Evolutionary conservation across 2,329 filamentous ascomycete species (phyloP).

Genomic region (Ramularia collo-cygni): DNA sequence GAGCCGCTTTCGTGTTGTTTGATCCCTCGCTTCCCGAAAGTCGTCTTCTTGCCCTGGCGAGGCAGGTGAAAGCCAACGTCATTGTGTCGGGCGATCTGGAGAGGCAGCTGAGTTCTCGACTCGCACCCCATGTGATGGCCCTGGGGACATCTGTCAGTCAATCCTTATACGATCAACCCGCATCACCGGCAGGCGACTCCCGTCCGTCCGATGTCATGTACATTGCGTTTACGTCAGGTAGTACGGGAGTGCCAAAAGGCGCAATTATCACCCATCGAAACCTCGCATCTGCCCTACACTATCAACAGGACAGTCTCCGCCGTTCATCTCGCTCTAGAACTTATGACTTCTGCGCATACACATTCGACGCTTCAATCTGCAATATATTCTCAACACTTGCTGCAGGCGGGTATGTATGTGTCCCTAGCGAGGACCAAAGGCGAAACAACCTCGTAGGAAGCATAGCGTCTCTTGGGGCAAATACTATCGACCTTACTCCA

Average conservation of each 20-base stretch:
- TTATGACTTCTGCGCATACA: slow-evolving; percentile 85
- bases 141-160: slow-evolving; percentile 14
- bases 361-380: slow-evolving; percentile 91
- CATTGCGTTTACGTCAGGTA: slow-evolving; percentile 89
- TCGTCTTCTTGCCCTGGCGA: too few species aligned
- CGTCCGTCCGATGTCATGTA: slow-evolving; percentile 55
- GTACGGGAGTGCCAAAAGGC: slow-evolving; percentile 82
- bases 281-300: slow-evolving; percentile 72
- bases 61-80: too few species aligned
- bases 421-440: slow-evolving; percentile 37
- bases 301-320: slow-evolving; percentile 59
- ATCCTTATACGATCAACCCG: slow-evolving; percentile 23
- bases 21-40: slow-evolving; percentile 28
- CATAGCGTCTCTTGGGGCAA: not conserved
- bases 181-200: too few species aligned
- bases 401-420: slow-evolving; percentile 11
- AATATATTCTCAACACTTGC: slow-evolving; percentile 81
- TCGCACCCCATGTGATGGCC: too few species aligned
- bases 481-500: slow-evolving; percentile 48
- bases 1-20: slow-evolving; percentile 31
- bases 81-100: too few species aligned
- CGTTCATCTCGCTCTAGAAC: slow-evolving; percentile 73
- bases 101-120: too few species aligned
- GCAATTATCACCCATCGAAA: slow-evolving; percentile 75
- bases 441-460: slow-evolving; percentile 45